phyloP scores from a whole-genome alignment of 106 monocot genomes.

The Triglochin maritima region DNA sequence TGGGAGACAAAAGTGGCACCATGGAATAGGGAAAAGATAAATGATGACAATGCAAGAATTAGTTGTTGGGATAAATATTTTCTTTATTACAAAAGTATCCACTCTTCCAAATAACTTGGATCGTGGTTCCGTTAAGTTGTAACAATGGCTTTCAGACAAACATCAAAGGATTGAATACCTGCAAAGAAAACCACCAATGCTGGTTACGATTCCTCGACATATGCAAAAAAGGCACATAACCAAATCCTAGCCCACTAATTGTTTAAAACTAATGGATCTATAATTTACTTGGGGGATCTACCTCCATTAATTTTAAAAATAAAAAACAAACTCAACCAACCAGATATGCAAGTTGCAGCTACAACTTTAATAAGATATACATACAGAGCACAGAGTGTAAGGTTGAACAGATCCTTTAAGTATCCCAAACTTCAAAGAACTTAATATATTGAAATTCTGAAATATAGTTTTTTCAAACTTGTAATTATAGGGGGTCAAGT shows the following conservation, averaged over 20 bases:
- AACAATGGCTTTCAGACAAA: background rate
- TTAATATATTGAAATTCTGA: no score
- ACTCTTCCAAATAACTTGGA: background rate
- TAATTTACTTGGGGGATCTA: no score
- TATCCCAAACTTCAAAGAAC: no score
- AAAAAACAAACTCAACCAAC: no score
- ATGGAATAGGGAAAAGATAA: background rate
- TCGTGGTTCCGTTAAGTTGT: background rate
- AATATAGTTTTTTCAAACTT: no score
- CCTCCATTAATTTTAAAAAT: no score
- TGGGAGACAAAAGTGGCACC: background rate
- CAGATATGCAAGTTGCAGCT: no score
- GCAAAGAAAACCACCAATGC: background rate
- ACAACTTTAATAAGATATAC: no score
- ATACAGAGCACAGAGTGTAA: no score
- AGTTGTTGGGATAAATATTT: background rate
- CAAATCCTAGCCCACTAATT: background rate
- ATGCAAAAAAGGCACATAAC: background rate
- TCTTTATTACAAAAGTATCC: slow-evolving; percentile 1
- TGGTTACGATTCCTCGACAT: background rate
- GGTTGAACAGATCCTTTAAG: no score
- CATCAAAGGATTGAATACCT: background rate
- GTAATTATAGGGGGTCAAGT: no score
- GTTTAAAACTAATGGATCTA: background rate
- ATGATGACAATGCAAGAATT: background rate